These are phyloP conservation scores for Fusarium anguioides DNA, from an alignment of 2,329 filamentous ascomycete species.

Conservation along the genomic window DNA sequence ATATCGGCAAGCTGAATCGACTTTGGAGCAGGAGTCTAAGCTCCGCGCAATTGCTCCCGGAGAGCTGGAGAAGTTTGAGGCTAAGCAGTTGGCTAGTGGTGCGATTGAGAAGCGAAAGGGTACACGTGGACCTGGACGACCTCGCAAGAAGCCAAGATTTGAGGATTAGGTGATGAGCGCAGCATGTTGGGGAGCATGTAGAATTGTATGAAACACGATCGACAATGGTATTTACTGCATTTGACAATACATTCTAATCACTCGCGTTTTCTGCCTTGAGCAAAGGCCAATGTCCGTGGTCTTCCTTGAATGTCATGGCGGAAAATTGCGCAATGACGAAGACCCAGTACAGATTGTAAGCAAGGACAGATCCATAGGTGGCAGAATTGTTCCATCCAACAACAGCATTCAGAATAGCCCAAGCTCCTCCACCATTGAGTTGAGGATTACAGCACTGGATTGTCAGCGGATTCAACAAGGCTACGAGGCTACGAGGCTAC, in stretches of 20 bases:
- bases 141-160: conserved; percentile 39
- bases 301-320: conserved; percentile 74
- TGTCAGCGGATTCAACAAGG: not conserved
- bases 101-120: conserved; percentile 39
- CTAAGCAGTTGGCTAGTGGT: conserved; percentile 32
- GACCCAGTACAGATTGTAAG: conserved; percentile 91
- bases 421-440: conserved; percentile 78
- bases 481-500: conserved; percentile 62
- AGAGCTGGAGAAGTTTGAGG: conserved; percentile 42
- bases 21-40: conserved; percentile 41
- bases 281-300: conserved; percentile 62
- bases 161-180: conserved; percentile 8
- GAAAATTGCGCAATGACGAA: conserved; percentile 77
- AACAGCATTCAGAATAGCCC: conserved; percentile 88
- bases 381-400: conserved; percentile 91
- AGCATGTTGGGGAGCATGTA: conserved; percentile 12
- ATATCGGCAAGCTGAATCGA: conserved; percentile 39
- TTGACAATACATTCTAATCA: conserved; percentile 9
- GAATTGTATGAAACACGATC: conserved; percentile 28
- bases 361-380: conserved; percentile 86
- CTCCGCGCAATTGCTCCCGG: conserved; percentile 39
- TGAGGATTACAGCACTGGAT: conserved; percentile 80
- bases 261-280: conserved; percentile 44
- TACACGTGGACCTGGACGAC: conserved; percentile 39
- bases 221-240: conserved; percentile 25